Conservation (phyloP, 768 basidiomycete genomes). For the Podaxis carcinomalis region DNA sequence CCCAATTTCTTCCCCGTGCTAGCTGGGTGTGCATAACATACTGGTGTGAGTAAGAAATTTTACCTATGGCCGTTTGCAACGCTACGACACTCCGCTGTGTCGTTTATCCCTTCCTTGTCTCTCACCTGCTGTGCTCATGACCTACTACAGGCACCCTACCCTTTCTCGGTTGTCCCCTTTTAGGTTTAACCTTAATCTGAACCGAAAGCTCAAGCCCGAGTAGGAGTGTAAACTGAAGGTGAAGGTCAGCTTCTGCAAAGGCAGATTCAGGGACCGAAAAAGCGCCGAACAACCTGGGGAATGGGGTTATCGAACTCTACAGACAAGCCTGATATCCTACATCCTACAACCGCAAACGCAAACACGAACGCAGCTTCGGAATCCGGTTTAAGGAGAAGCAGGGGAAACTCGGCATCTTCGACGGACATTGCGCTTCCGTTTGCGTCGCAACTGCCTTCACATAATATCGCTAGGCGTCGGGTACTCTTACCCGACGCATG, state of each 20-base stretch:
- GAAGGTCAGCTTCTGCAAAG: not conserved
- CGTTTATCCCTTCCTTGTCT: not conserved
- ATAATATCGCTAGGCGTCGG: not conserved
- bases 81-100: not conserved
- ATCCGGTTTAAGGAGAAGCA: not conserved
- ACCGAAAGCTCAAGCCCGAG: no score
- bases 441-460: not conserved
- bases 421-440: not conserved
- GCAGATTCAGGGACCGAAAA: not conserved
- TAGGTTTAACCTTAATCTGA: no score
- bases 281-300: no score
- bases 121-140: not conserved
- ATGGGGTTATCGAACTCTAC: not conserved
- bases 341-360: not conserved
- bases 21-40: not conserved
- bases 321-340: not conserved
- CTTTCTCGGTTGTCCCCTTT: no score
- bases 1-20: not conserved
- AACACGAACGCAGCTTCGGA: not conserved
- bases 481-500: not conserved
- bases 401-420: not conserved
- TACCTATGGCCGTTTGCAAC: not conserved
- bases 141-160: no score
- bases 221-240: not conserved
- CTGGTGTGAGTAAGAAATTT: not conserved